Percentiles rank a stretch among this genome's conserved stretches.
Conservation (phyloP, 352 stramenopile species). For the Globisporangium recalcitrans region DNA sequence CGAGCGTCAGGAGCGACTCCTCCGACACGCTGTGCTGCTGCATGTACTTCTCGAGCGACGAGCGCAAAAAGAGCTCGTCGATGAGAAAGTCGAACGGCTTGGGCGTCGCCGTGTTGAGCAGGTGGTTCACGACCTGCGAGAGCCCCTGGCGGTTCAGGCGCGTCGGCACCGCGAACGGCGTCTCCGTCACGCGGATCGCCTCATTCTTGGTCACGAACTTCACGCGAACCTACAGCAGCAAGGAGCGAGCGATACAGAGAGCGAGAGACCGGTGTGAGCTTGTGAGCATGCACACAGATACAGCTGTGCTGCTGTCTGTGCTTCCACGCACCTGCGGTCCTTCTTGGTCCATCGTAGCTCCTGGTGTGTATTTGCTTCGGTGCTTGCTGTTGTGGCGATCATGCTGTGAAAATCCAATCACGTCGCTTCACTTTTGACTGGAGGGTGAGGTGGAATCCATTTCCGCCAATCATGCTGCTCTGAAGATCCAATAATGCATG, state of each 20-base stretch:
- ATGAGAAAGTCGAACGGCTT: conserved; percentile 87
- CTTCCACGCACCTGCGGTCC: conserved; percentile 26
- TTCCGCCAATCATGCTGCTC: not conserved
- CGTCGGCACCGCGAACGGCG: conserved; percentile 83
- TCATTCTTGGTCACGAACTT: conserved; percentile 89
- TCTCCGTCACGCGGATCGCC: conserved; percentile 86
- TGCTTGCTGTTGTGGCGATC: not conserved
- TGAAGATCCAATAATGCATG: not conserved
- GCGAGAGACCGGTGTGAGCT: not conserved
- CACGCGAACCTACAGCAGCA: conserved; percentile 60
- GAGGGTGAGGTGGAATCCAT: conserved; percentile 4
- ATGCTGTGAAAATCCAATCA: conserved; percentile 6
- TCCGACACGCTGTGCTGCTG: conserved; percentile 56
- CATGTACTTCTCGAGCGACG: conserved; percentile 76
- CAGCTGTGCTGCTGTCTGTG: too few species aligned
- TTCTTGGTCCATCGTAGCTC: conserved; percentile 31
- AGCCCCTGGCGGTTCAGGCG: conserved; percentile 73
- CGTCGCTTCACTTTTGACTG: conserved; percentile 18
- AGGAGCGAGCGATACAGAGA: not conserved
- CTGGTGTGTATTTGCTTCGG: not conserved
- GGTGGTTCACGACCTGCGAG: conserved; percentile 88
- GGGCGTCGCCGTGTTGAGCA: conserved; percentile 55
- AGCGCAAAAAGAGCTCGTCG: conserved; percentile 68
- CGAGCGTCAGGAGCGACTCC: conserved; percentile 81
- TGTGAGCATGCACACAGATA: not conserved